Base-by-base conservation (phyloP, 163 green algal genomes). In the Chlamydomonas reinhardtii region DNA sequence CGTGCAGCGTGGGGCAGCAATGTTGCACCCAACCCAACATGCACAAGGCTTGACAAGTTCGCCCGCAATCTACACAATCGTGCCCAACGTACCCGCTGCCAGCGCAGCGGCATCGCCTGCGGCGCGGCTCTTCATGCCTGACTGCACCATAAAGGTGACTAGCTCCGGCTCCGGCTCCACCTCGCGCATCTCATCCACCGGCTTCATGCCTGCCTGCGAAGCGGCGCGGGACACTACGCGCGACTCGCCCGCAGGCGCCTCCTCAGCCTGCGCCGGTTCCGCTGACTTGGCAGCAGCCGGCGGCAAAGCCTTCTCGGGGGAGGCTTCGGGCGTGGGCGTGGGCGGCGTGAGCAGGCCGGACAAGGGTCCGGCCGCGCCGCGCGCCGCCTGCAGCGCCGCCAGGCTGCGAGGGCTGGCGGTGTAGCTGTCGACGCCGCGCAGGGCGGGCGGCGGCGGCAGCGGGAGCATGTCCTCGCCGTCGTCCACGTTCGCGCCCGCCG, bases 401-500 rank as follows among this genome's bases (percentile, higher is more conserved):
- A 75, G 22, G 62, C 62, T 69, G 43, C 76, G 64, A n/a, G 76
- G 76, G 64, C 78, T 85, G 76, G 62, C 62, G 48, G 54, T 85
- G 78, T 76, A 76, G 48, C 22, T 59, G 32, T 85, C 78, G 2
- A 43, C 78, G 31, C 78, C 80, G 27, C 81, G 81, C 59, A 86
- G 81, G 19, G 16, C 29, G 0, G 56, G 8, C 20, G 11, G 34
- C 34, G 82, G 82, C 71, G 82, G 82, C 82, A 87, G 82, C 72
- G 82, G 82, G 19, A 87, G 72, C 82, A 87, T 82, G 62, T 87
- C 72, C 72, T 87, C 82, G n/a, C n/a, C n/a, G 29, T 62, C 69
- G 59, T 87, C 81, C 37, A 6, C 37, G 35, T 4, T 1, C 25
- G 24, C 37, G 15, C 4, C 69, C 69, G 34, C 22, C 6, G 1